Conservation (phyloP, 768 basidiomycete species). For the Collybia nuda region DNA sequence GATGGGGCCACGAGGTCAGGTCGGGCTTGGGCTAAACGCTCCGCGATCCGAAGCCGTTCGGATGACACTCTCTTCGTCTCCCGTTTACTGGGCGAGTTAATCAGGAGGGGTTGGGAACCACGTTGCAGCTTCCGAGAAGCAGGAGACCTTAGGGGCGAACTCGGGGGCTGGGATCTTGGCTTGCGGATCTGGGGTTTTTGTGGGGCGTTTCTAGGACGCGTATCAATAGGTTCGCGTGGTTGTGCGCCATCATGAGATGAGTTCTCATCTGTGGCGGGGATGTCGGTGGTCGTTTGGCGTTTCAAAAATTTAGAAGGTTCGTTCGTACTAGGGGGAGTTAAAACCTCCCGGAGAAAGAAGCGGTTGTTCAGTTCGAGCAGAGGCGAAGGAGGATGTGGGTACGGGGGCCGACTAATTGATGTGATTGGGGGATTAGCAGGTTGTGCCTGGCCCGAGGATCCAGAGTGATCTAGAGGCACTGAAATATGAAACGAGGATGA, state of each 20-base stretch:
- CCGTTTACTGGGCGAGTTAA: no score
- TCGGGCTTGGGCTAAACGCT: conserved; percentile 41
- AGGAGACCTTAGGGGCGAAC: no score
- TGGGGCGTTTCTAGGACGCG: no score
- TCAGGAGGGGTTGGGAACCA: no score
- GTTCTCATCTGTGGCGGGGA: no score
- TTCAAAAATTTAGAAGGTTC: no score
- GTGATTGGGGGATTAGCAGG: neutral
- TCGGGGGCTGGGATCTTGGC: no score
- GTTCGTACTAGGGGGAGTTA: neutral
- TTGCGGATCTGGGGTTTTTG: no score
- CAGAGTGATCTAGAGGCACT: neutral
- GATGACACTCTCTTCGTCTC: conserved; percentile 11
- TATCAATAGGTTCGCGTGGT: no score
- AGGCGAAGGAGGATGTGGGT: conserved; percentile 7
- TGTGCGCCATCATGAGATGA: no score
- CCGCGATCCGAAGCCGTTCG: conserved; percentile 29
- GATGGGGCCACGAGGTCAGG: conserved; percentile 39
- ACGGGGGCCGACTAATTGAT: conserved; percentile 1
- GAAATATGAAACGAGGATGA: conserved; percentile 24
- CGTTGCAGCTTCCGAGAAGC: no score
- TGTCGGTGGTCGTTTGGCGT: no score
- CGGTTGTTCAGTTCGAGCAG: conserved; percentile 10
- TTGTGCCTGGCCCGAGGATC: neutral
- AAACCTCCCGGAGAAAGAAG: neutral